Evolutionary conservation across 179 eudicot genomes (phyloP).

Genomic region (Amaranthus tricolor): DNA sequence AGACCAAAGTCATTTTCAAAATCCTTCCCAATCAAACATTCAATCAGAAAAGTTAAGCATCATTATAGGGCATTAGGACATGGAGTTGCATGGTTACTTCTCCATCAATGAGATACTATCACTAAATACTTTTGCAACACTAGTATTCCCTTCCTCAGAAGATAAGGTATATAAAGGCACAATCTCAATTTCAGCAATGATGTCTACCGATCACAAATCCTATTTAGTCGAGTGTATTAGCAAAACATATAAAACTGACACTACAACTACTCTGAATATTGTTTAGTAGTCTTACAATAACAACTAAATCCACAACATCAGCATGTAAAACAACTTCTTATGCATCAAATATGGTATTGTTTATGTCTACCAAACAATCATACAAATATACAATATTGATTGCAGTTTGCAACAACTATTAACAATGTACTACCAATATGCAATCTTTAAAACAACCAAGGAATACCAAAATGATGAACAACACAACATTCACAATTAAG

Average conservation of each 20-base stretch:
- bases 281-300: too few relatives aligned
- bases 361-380: neutral
- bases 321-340: neutral
- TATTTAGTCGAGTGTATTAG: neutral
- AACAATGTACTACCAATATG: neutral
- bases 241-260: neutral
- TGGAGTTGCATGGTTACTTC: neutral
- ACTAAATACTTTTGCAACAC: neutral
- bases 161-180: neutral
- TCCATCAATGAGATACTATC: neutral
- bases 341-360: neutral
- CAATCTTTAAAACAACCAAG: conserved; percentile 2
- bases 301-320: neutral
- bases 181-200: neutral
- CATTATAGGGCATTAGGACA: neutral
- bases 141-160: too few relatives aligned
- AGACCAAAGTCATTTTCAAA: neutral
- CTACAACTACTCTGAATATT: neutral
- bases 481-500: neutral
- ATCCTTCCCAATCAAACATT: neutral
- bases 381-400: neutral
- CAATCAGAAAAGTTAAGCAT: neutral
- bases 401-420: neutral
- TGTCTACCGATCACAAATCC: neutral
- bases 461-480: neutral